Percentiles rank a stretch among this genome's conserved stretches.
These are phyloP conservation scores for Cutaneotrichosporon spelunceum DNA, from an alignment of 1,284 basidiomycete genomes.

Conservation along the genomic window DNA sequence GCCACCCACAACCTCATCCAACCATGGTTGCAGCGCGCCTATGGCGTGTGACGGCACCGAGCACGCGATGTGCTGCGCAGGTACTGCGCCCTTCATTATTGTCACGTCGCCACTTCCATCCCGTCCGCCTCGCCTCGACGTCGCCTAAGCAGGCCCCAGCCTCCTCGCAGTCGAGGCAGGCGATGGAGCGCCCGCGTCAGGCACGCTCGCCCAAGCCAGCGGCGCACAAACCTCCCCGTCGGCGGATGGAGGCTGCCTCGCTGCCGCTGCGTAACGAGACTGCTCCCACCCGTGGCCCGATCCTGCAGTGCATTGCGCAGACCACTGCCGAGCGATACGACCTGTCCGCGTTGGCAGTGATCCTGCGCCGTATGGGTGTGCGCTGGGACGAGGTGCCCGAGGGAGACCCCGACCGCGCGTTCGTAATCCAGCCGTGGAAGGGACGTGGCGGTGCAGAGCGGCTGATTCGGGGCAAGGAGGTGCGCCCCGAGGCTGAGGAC, in stretches of 20 bases:
- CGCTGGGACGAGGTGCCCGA: slow-evolving; percentile 50
- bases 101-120: slow-evolving; percentile 2
- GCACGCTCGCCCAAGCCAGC: slow-evolving; percentile 4
- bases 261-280: slow-evolving; percentile 47
- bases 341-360: slow-evolving; percentile 36
- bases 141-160: not conserved
- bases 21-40: not conserved
- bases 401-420: slow-evolving; percentile 44
- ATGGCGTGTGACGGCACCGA: not conserved
- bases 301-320: slow-evolving; percentile 51
- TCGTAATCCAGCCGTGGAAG: slow-evolving; percentile 51
- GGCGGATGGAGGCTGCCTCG: slow-evolving; percentile 50
- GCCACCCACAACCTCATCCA: no score
- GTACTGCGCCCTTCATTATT: not conserved
- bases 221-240: slow-evolving; percentile 49
- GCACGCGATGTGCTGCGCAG: not conserved
- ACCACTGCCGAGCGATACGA: slow-evolving; percentile 51
- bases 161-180: not conserved
- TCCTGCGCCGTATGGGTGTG: slow-evolving; percentile 39
- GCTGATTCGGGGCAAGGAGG: slow-evolving; percentile 40
- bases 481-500: slow-evolving; percentile 46
- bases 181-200: slow-evolving; percentile 2
- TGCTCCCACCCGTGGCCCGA: slow-evolving; percentile 47
- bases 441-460: slow-evolving; percentile 45
- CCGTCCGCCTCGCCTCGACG: slow-evolving; percentile 2